These are phyloP conservation scores for Calvatia gigantea DNA, from an alignment of 768 basidiomycete genomes.

Conservation along the genomic window DNA sequence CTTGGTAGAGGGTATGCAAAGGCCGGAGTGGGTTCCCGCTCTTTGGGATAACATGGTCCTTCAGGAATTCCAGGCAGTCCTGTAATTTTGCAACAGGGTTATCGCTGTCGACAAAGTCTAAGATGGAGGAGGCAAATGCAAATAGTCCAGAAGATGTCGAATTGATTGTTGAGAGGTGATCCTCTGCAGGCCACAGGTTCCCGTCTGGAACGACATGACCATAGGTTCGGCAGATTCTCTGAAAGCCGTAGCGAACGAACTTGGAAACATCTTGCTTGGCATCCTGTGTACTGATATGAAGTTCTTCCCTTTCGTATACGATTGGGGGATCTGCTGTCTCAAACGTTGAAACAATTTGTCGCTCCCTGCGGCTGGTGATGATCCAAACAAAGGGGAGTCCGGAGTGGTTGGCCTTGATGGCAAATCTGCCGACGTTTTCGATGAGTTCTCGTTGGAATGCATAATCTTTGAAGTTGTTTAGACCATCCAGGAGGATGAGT, in stretches of 20 bases:
- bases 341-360: neutral
- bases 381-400: neutral
- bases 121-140: neutral
- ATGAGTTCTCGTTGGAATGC: neutral
- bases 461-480: conserved; percentile 1
- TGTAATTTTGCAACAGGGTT: neutral
- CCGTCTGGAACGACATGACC: neutral
- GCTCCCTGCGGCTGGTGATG: neutral
- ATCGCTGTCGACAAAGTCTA: neutral
- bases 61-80: neutral
- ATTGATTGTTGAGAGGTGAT: neutral
- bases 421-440: neutral
- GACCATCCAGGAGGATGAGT: neutral
- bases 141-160: neutral
- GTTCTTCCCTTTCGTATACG: neutral
- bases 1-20: neutral
- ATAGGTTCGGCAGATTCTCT: neutral
- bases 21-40: neutral
- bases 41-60: neutral
- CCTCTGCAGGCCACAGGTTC: neutral
- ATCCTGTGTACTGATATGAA: neutral
- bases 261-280: neutral
- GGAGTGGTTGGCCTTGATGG: neutral
- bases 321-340: neutral
- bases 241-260: neutral